Conservation (phyloP, 2,329 filamentous ascomycete genomes). For the Fusarium pininemorale region DNA sequence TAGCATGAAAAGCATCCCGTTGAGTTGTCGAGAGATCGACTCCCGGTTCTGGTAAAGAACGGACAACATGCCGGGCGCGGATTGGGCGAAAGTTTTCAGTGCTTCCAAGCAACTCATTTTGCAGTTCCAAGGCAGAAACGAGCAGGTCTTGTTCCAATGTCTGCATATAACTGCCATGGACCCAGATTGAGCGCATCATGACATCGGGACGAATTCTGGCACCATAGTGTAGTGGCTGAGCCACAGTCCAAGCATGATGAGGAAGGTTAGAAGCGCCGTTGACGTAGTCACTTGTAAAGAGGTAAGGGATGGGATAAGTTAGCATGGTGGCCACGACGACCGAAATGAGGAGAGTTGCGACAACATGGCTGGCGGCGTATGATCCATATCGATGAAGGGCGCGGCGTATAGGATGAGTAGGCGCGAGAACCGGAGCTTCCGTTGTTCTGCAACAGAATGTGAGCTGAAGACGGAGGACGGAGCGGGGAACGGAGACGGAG, state of each 20-base stretch:
- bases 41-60: constrained; percentile 43
- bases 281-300: constrained; percentile 76
- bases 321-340: constrained; percentile 74
- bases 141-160: constrained; percentile 74
- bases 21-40: constrained; percentile 54
- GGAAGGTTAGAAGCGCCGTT: constrained; percentile 77
- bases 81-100: constrained; percentile 65
- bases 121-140: constrained; percentile 72
- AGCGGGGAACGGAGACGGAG: constrained; percentile 9
- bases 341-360: constrained; percentile 78
- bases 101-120: constrained; percentile 72
- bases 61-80: constrained; percentile 42
- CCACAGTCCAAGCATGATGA: constrained; percentile 83
- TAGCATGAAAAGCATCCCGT: constrained; percentile 66
- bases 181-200: constrained; percentile 84
- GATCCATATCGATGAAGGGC: constrained; percentile 75
- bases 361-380: constrained; percentile 76
- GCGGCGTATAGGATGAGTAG: constrained; percentile 71
- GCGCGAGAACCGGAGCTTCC: constrained; percentile 72
- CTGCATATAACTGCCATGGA: constrained; percentile 83
- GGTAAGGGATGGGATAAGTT: constrained; percentile 78
- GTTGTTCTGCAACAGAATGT: constrained; percentile 66
- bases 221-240: constrained; percentile 67
- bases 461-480: constrained; percentile 26
- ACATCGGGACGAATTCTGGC: constrained; percentile 68